Conservation (phyloP, 2,329 filamentous ascomycete genomes). For the Aspergillus latus region DNA sequence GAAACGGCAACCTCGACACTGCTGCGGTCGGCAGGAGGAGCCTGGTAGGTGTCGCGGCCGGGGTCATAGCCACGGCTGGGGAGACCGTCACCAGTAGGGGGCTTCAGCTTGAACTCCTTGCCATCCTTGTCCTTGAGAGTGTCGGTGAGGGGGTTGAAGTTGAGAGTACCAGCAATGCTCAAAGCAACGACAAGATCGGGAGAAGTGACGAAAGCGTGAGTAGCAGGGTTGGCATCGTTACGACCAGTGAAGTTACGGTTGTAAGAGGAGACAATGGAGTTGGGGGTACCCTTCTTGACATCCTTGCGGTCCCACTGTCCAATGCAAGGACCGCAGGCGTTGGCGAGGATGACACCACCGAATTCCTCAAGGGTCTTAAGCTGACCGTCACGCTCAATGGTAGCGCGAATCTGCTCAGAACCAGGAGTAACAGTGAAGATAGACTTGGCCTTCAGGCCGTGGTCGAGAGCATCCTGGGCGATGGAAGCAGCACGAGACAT, state of each 20-base stretch:
- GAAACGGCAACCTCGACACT: conserved; percentile 77
- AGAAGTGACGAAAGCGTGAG: conserved; percentile 89
- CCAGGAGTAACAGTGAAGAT: conserved; percentile 94
- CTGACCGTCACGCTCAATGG: conserved; percentile 86
- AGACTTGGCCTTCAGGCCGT: conserved; percentile 91
- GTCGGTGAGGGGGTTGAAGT: conserved; percentile 95
- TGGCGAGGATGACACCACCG: conserved; percentile 89
- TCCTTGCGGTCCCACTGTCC: conserved; percentile 94
- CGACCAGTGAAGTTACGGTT: conserved; percentile 99
- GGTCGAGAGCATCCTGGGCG: conserved; percentile 82
- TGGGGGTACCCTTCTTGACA: conserved; percentile 90
- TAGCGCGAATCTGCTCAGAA: conserved; percentile 94
- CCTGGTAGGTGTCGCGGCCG: conserved; percentile 92
- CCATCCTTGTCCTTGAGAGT: conserved; percentile 91
- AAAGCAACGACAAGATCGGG: conserved; percentile 87
- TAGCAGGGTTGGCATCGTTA: conserved; percentile 93
- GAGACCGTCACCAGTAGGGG: conserved; percentile 78
- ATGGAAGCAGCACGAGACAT: conserved; percentile 94
- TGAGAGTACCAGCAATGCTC: conserved; percentile 76
- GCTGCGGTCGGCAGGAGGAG: conserved; percentile 76
- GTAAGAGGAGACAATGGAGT: conserved; percentile 98
- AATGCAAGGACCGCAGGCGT: conserved; percentile 90
- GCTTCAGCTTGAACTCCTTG: conserved; percentile 87
- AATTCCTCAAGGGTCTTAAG: conserved; percentile 95
- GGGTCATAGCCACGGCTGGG: conserved; percentile 82